These are phyloP conservation scores for Dendrobium huoshanense DNA, from an alignment of 106 monocot species.

Conservation along the genomic window DNA sequence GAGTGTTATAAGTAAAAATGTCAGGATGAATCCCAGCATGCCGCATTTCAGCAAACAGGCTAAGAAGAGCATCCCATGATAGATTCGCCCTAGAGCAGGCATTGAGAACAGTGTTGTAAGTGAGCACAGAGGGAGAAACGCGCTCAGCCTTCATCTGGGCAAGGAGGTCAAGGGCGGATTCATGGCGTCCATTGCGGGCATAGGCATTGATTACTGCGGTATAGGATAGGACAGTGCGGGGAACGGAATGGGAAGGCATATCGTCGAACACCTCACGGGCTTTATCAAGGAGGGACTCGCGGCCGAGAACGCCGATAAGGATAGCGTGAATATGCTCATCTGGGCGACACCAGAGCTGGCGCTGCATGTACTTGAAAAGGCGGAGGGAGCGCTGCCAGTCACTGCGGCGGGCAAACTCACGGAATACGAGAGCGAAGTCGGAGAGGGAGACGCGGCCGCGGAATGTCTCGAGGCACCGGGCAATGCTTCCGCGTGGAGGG, in stretches of 20 bases:
- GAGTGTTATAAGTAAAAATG: slow-evolving; percentile 85
- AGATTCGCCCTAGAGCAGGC: slow-evolving; percentile 59
- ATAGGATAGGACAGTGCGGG: slow-evolving; percentile 70
- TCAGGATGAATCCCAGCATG: slow-evolving; percentile 82
- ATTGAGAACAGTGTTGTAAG: slow-evolving; percentile 82
- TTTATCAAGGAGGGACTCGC: slow-evolving; percentile 67
- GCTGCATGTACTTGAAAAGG: slow-evolving; percentile 98
- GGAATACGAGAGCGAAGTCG: slow-evolving; percentile 86
- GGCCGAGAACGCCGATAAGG: slow-evolving; percentile 74
- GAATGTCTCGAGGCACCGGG: slow-evolving; percentile 83
- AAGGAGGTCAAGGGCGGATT: slow-evolving; percentile 43
- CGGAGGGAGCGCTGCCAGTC: slow-evolving; percentile 98
- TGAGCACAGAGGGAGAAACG: slow-evolving; percentile 58
- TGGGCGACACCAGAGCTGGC: slow-evolving; percentile 93
- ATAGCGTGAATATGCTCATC: slow-evolving; percentile 95
- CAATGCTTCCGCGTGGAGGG: slow-evolving; percentile 92
- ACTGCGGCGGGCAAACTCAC: slow-evolving; percentile 74
- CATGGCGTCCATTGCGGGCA: slow-evolving; percentile 63
- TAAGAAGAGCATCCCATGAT: slow-evolving; percentile 57
- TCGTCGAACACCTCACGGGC: slow-evolving; percentile 78
- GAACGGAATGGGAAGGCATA: slow-evolving; percentile 49
- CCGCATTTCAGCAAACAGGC: slow-evolving; percentile 89
- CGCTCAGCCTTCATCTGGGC: slow-evolving; percentile 65
- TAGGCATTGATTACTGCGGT: slow-evolving; percentile 82
- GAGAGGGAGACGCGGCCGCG: slow-evolving; percentile 66